These are phyloP conservation scores for Penicillium flavigenum DNA, from an alignment of 495 filamentous ascomycete genomes.

Conservation along the genomic window DNA sequence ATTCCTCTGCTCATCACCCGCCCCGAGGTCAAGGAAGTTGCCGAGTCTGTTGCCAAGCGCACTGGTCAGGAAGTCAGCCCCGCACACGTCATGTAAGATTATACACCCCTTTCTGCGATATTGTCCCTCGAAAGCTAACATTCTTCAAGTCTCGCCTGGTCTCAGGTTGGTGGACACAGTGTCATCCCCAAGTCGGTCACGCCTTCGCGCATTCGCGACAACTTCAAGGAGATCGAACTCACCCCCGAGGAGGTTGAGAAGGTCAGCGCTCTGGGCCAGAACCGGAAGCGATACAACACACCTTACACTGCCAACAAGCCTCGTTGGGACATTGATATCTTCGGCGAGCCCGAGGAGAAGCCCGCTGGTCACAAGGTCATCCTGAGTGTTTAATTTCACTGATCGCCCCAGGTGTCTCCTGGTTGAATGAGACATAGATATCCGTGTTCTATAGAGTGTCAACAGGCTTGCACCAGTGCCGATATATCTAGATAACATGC, in stretches of 20 bases:
- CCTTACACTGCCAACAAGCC: conserved; percentile 47
- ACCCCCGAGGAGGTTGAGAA: conserved; percentile 46
- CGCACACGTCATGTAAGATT: conserved; percentile 42
- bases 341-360: conserved; percentile 44
- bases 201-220: conserved; percentile 45
- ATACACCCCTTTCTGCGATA: not conserved
- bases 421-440: conserved; percentile 20
- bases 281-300: conserved; percentile 50
- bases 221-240: conserved; percentile 52
- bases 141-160: conserved; percentile 42
- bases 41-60: conserved; percentile 42
- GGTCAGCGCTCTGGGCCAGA: conserved; percentile 41
- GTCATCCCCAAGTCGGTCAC: conserved; percentile 54
- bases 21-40: conserved; percentile 45
- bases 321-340: conserved; percentile 50
- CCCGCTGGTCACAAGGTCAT: conserved; percentile 45
- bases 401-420: conserved; percentile 1
- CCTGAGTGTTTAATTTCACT: conserved; percentile 23
- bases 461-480: not conserved
- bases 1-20: conserved; percentile 46
- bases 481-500: not conserved
- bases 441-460: not conserved
- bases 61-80: conserved; percentile 39
- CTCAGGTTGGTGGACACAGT: conserved; percentile 47
- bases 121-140: not conserved